Evolutionary conservation across 2,329 filamentous ascomycete genomes (phyloP).

Genomic region (Nigrograna mackinnonii): DNA sequence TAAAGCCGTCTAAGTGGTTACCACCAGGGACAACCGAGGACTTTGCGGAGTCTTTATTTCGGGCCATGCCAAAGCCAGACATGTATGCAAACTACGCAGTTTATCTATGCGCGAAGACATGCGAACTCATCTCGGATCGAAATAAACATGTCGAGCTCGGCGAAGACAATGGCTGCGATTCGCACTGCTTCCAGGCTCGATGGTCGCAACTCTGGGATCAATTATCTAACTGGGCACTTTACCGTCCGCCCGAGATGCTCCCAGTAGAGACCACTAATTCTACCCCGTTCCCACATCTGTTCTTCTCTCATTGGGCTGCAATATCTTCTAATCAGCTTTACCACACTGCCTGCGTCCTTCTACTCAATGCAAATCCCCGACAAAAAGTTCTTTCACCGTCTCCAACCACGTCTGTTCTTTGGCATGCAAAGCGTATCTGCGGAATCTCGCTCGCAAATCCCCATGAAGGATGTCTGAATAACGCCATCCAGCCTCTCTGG

Average conservation of each 20-base stretch:
- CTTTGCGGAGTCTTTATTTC: slow-evolving; percentile 37
- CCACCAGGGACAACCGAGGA: slow-evolving; percentile 27
- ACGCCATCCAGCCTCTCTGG: slow-evolving; percentile 62
- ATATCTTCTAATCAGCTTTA: slow-evolving; percentile 63
- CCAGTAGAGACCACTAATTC: slow-evolving; percentile 50
- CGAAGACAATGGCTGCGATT: slow-evolving; percentile 49
- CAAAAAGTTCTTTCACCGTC: slow-evolving; percentile 29
- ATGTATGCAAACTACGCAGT: slow-evolving; percentile 58
- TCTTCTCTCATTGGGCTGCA: slow-evolving; percentile 58
- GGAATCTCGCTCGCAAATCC: slow-evolving; percentile 61
- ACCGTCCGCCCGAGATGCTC: slow-evolving; percentile 52
- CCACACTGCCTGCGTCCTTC: slow-evolving; percentile 58
- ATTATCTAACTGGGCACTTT: slow-evolving; percentile 52
- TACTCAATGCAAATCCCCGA: slow-evolving; percentile 51
- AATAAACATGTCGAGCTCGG: slow-evolving; percentile 55
- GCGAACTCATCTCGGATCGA: slow-evolving; percentile 54
- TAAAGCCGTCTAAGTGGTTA: slow-evolving; percentile 53
- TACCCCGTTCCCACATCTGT: slow-evolving; percentile 55
- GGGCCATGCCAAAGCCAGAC: slow-evolving; percentile 41
- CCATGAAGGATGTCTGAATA: slow-evolving; percentile 60
- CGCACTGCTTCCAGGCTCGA: slow-evolving; percentile 43
- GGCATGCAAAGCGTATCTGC: slow-evolving; percentile 61
- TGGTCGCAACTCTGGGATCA: slow-evolving; percentile 57
- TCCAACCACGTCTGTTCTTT: slow-evolving; percentile 48
- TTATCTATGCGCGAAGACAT: slow-evolving; percentile 51